Evolutionary conservation across 1,284 basidiomycete genomes (phyloP).

Genomic region (Violaceomyces palustris): DNA sequence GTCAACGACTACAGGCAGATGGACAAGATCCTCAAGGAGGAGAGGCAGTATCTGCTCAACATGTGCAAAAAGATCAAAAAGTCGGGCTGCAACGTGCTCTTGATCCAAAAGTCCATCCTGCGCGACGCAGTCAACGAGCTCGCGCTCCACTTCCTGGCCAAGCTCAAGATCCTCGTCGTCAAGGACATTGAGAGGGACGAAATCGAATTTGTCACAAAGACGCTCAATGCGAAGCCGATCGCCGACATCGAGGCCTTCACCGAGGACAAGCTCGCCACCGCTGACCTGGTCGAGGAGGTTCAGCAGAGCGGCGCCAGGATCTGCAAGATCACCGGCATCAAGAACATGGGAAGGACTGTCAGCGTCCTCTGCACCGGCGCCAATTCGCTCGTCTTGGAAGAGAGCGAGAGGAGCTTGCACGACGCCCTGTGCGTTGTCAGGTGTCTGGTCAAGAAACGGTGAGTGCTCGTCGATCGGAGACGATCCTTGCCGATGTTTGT

Average conservation of each 20-base stretch:
- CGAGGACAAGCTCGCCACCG: conserved; percentile 96
- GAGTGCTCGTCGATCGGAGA: too few relatives aligned
- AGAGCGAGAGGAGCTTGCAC: conserved; percentile 93
- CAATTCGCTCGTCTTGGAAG: conserved; percentile 91
- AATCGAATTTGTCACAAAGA: conserved; percentile 94
- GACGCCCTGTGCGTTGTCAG: conserved; percentile 97
- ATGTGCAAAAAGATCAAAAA: conserved; percentile 99
- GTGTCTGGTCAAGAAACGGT: conserved; percentile 97
- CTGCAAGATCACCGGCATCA: conserved; percentile 89
- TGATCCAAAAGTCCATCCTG: conserved; percentile 97
- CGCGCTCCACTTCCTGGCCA: conserved; percentile 96
- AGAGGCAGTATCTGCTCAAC: conserved; percentile 94
- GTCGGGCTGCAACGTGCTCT: conserved; percentile 94
- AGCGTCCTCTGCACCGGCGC: conserved; percentile 91
- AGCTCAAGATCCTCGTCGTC: conserved; percentile 92
- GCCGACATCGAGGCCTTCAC: conserved; percentile 97
- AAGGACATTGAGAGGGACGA: conserved; percentile 99
- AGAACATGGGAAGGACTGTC: conserved; percentile 90
- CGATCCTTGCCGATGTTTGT: too few relatives aligned
- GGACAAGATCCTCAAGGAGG: conserved; percentile 99
- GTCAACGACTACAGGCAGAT: conserved; percentile 99
- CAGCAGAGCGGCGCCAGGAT: conserved; percentile 82
- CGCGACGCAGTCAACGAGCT: conserved; percentile 97
- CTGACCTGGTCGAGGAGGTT: conserved; percentile 90
- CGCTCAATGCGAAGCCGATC: conserved; percentile 89